A percentile compares a stretch with the other conserved stretches of the same genome.
phyloP scores from a whole-genome alignment of 75 land plant species.

The Picea glauca region DNA sequence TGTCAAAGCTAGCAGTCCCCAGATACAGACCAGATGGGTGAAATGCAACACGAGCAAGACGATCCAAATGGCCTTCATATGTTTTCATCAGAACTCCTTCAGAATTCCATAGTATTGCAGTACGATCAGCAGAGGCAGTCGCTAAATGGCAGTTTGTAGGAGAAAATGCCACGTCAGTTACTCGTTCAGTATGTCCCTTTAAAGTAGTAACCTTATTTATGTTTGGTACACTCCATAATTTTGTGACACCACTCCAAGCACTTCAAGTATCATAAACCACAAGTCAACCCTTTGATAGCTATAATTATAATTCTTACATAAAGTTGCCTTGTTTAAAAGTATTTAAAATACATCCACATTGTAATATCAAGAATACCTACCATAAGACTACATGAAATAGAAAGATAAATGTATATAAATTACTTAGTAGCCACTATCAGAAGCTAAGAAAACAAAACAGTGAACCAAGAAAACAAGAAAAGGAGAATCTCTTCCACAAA shows the following conservation, averaged over 20 bases:
- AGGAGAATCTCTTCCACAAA: not conserved
- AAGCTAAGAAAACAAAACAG: not conserved
- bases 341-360: not conserved
- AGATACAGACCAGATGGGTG: slow-evolving; percentile 97
- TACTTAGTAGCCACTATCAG: not conserved
- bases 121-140: slow-evolving; percentile 93
- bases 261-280: slow-evolving; percentile 29
- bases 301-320: not conserved
- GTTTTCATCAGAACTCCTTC: slow-evolving; percentile 60
- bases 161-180: slow-evolving; percentile 89
- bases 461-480: not conserved
- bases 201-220: slow-evolving; percentile 48
- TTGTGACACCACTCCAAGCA: slow-evolving; percentile 75
- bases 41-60: slow-evolving; percentile 88
- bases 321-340: not conserved
- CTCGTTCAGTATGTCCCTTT: slow-evolving; percentile 93
- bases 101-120: slow-evolving; percentile 81
- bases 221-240: slow-evolving; percentile 83
- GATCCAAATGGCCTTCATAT: slow-evolving; percentile 93
- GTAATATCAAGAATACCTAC: not conserved
- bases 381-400: not conserved
- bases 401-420: not conserved
- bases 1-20: slow-evolving; percentile 97
- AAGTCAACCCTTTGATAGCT: slow-evolving; percentile 4
- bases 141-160: slow-evolving; percentile 56